A percentile compares a stretch with the other conserved stretches of the same genome.
These are phyloP conservation scores for Pythium oligandrum DNA, from an alignment of 352 stramenopile species.

Conservation along the genomic window DNA sequence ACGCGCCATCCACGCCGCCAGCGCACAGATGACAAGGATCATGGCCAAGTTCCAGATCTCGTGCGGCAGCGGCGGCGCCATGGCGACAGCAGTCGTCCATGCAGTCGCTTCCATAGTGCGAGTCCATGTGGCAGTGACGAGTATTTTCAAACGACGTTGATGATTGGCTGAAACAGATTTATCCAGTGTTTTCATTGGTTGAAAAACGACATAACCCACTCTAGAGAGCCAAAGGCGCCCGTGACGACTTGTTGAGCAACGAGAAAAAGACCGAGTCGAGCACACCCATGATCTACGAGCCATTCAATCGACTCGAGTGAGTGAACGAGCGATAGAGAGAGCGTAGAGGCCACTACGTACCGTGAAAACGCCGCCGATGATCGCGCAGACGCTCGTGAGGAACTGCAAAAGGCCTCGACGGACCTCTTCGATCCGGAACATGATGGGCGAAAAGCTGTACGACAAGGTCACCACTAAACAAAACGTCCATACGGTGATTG, in stretches of 20 bases:
- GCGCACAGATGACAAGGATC: constrained; percentile 33
- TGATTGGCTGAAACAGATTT: no score
- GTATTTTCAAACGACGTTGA: no score
- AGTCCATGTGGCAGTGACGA: no score
- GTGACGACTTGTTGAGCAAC: constrained; percentile 21
- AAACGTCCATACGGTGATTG: not conserved
- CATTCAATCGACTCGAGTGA: constrained; percentile 5
- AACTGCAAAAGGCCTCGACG: constrained; percentile 87
- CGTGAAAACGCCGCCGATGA: constrained; percentile 90
- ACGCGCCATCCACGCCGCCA: constrained; percentile 39
- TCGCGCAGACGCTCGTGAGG: constrained; percentile 90
- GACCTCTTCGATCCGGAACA: constrained; percentile 94
- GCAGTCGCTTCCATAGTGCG: no score
- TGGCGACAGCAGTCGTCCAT: no score
- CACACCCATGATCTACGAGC: constrained; percentile 29
- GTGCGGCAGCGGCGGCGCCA: constrained; percentile 22
- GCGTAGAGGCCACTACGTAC: constrained; percentile 26
- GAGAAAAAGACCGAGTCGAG: constrained; percentile 26
- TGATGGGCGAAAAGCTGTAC: constrained; percentile 97
- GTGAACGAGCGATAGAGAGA: constrained; percentile 1
- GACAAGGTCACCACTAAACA: constrained; percentile 94
- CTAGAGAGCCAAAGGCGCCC: constrained; percentile 5
- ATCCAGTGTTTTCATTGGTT: no score
- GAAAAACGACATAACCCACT: no score
- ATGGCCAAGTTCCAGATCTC: constrained; percentile 63